Evolutionary conservation across 2,329 filamentous ascomycete species (phyloP).

Genomic region (Claviceps capensis): DNA sequence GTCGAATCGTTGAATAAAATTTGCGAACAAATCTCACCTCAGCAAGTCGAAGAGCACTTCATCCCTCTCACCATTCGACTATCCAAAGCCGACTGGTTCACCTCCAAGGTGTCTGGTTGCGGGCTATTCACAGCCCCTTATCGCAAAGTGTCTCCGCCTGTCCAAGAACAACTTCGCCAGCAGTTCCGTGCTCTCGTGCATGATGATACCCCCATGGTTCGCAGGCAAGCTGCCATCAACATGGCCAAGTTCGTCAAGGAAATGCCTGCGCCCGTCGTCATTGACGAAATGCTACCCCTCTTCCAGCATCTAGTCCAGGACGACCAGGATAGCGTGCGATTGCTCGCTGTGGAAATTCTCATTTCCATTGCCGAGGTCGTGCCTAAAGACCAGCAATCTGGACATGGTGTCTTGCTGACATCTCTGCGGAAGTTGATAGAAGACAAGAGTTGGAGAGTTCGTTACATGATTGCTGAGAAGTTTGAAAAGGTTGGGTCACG

Average conservation of each 20-base stretch:
- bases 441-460: conserved; percentile 97
- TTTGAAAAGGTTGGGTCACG: conserved; percentile 69
- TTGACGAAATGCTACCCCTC: conserved; percentile 97
- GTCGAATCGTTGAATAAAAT: conserved; percentile 99
- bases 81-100: conserved; percentile 99
- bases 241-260: conserved; percentile 95
- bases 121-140: conserved; percentile 92
- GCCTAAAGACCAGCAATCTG: conserved; percentile 94
- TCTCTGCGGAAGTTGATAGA: conserved; percentile 89
- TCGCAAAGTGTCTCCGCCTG: conserved; percentile 72
- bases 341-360: conserved; percentile 91
- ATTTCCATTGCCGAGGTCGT: conserved; percentile 95
- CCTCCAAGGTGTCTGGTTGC: conserved; percentile 95
- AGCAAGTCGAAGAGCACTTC: conserved; percentile 95
- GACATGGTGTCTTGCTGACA: conserved; percentile 83
- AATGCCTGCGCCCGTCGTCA: conserved; percentile 81
- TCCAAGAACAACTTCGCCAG: conserved; percentile 82
- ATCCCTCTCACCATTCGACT: conserved; percentile 90
- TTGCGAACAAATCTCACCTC: conserved; percentile 76
- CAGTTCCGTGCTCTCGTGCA: conserved; percentile 90
- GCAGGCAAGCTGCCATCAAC: conserved; percentile 91
- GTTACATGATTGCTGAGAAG: conserved; percentile 97
- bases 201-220: conserved; percentile 98
- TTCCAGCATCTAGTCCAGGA: conserved; percentile 95
- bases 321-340: conserved; percentile 92